Evolutionary conservation across 768 basidiomycete species (phyloP), one percentile per base, ranked within the genome.

Genomic region (Leccinum incarnatum): DNA sequence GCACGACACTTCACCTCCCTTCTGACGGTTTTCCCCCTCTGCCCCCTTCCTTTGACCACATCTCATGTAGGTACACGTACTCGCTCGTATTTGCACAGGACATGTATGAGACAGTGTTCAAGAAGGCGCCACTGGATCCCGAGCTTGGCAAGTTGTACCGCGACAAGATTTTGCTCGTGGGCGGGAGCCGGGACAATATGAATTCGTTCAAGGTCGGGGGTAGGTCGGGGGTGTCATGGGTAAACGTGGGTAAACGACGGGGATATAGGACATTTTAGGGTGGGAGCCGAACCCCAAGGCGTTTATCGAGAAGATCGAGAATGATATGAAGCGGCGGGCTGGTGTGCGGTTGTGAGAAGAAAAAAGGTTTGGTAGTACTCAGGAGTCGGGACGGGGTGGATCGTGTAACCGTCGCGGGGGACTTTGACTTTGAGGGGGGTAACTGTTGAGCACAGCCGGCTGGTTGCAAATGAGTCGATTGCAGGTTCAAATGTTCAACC

Each of bases 231-330:
- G 19, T 46, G 21, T 23, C 5, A 4, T 17, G 37, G 1, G 23
- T 9, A 2, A 1, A 19, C n/a, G n/a, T 23, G 12, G 21, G 21
- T 23, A 14, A 7, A 46, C 45, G 19, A 12, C 8, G 37, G 7
- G 37, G 15, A 17, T 46, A 10, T 59, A 91, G 88, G 84, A 85
- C 62, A 91, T 93, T 83, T 80, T 93, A 51, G 90, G 90, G 19
- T 81, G 90, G 15, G 77, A 79, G 45, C 88, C 89, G 25, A 89
- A 87, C 61, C 85, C 83, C 56, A 82, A 87, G 23, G 91, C 91
- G 8, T 92, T 92, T 21, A 27, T 27, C 25, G 25, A 1, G 5
- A 5, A 27, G 25, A 27, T 27, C 0, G 25, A 0, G 25, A 27
- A 27, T 1, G 25, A 27, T 27, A 27, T 5, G 1, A 27, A 27